These are phyloP conservation scores for Marasmius sp. DNA, from an alignment of 1,284 basidiomycete genomes.

Conservation along the genomic window DNA sequence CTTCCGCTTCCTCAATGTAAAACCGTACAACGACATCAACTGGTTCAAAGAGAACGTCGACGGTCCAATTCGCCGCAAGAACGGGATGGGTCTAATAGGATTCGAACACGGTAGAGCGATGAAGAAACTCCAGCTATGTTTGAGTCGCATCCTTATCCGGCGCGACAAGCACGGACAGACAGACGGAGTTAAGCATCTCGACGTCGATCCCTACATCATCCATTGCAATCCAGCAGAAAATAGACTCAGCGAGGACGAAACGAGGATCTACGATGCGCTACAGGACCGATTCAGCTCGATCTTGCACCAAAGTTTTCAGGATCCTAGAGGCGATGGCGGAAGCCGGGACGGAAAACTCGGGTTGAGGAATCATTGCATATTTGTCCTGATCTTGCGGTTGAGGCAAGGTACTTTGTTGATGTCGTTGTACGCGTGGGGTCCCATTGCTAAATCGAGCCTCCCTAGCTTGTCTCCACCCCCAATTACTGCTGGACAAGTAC, in stretches of 20 bases:
- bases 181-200: not conserved
- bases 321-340: no score
- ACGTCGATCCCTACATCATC: not conserved
- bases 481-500: not conserved
- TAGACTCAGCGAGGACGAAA: not conserved
- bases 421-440: not conserved
- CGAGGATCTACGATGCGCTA: not conserved
- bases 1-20: conserved; percentile 5
- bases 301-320: not conserved
- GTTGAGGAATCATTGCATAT: not conserved
- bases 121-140: not conserved
- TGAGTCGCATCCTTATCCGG: conserved; percentile 4
- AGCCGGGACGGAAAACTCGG: not conserved
- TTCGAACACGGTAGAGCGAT: not conserved
- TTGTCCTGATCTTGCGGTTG: not conserved
- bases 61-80: not conserved
- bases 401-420: not conserved
- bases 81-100: not conserved
- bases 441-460: not conserved
- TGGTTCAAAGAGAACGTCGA: conserved; percentile 7
- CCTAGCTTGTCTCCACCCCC: not conserved
- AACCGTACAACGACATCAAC: not conserved
- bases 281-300: not conserved
- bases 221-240: not conserved
- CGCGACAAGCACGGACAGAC: conserved; percentile 7